Evolutionary conservation across 2,329 filamentous ascomycete species (phyloP), one percentile per base, ranked within the genome.

Genomic region (Aspergillus sp.): DNA sequence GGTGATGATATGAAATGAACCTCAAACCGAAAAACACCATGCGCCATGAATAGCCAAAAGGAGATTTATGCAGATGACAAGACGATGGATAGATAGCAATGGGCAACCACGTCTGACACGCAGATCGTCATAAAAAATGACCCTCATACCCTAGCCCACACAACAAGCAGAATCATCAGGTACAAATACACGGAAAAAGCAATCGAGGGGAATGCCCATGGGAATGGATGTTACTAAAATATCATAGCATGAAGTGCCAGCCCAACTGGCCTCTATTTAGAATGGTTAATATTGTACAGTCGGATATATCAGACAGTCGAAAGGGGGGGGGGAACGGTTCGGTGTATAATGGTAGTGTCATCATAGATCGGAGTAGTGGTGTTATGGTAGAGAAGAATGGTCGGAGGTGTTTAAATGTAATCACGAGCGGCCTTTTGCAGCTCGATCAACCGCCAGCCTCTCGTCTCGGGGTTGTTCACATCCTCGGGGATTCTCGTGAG

Each of bases 381-480:
- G 43, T 57, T 50, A 50, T 49, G 51, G 23, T 55, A 50, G 51
- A 54, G 19, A 54, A 43, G 34, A 30, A 38, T 25, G 48, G 41
- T n/a, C 22, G 22, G 22, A 47, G 51, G 34, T 45, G 58, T 64
- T 87, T 82, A 91, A 67, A 90, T 88, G 72, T 91, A 98, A 81
- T 99, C 95, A 73, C 95, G 88, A 59, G 91, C 94, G 77, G 92
- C 96, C 89, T 99, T 99, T 80, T 99, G 95, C 83, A 99, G 88
- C 82, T 99, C 95, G 74, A 99, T 98, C 77, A 99, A 83, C 72
- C 94, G 89, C 95, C 95, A 99, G 34, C 95, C 95, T 74, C 93
- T 87, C 11, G 95, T 99, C 82, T 99, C 95, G 2, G 93, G 91
- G 78, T 99, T 98, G 83, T 89, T 94, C 69, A 98, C 94, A 70